These are phyloP conservation scores for Aspergillus bridgeri DNA, from an alignment of 495 filamentous ascomycete species.

Conservation along the genomic window DNA sequence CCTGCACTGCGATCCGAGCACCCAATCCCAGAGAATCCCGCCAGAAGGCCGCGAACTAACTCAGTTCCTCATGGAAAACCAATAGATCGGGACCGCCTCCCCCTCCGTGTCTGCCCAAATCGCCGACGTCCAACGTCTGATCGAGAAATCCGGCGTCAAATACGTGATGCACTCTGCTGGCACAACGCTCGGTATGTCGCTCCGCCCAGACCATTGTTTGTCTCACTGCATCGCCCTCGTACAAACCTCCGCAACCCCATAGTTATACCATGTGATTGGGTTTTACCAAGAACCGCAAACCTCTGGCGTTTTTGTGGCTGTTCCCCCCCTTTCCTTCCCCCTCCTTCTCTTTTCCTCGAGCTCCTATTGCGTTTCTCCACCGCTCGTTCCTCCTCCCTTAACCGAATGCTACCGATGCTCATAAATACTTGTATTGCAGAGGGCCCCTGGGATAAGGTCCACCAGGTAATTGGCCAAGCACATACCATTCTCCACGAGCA, in stretches of 20 bases:
- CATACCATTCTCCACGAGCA: constrained; percentile 79
- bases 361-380: no score
- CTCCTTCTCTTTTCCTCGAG: not conserved
- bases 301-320: not conserved
- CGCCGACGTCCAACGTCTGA: constrained; percentile 82
- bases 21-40: not conserved
- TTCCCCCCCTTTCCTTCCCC: not conserved
- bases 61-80: constrained; percentile 24
- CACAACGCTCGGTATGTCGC: constrained; percentile 77
- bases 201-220: not conserved
- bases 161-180: constrained; percentile 91
- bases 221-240: not conserved
- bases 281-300: not conserved
- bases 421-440: no score
- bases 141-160: constrained; percentile 71
- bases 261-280: not conserved
- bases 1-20: not conserved
- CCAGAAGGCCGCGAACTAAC: not conserved
- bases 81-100: constrained; percentile 72
- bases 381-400: not conserved
- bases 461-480: constrained; percentile 84
- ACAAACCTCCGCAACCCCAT: not conserved
- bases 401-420: no score
- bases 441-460: constrained; percentile 87
- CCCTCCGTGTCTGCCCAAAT: constrained; percentile 85